Conservation (phyloP, 305 asterid species). For the Solanum hybrid region DNA sequence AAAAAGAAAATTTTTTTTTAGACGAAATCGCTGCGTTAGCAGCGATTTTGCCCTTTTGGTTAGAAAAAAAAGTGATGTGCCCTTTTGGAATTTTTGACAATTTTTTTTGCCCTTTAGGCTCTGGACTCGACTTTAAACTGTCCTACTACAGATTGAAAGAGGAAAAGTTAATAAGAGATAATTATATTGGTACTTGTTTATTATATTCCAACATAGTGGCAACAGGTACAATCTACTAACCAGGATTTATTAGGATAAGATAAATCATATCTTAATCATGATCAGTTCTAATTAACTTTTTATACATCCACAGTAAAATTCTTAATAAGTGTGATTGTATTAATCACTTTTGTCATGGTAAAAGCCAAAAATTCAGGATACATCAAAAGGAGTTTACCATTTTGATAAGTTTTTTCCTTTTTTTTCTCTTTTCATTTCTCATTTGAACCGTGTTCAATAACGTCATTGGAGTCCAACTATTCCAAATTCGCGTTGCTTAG, state of each 20-base stretch:
- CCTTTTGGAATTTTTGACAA: too few relatives aligned
- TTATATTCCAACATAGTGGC: background rate
- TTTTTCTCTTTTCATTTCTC: background rate
- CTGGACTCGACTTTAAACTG: background rate
- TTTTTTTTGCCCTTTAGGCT: too few relatives aligned
- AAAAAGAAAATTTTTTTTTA: too few relatives aligned
- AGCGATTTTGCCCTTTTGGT: too few relatives aligned
- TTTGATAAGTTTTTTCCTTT: background rate
- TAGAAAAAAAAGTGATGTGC: too few relatives aligned
- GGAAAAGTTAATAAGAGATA: background rate
- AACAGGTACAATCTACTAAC: background rate
- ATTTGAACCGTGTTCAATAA: background rate
- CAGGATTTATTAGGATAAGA: background rate
- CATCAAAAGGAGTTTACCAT: background rate
- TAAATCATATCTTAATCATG: background rate
- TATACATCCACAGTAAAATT: background rate
- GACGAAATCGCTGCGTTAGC: too few relatives aligned
- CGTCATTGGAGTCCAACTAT: background rate
- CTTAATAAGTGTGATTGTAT: background rate
- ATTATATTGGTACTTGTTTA: background rate
- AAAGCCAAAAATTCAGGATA: background rate
- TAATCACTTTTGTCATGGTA: background rate
- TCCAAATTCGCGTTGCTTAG: background rate
- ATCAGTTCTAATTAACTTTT: background rate
- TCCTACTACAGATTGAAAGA: background rate